A percentile compares a stretch with the other conserved stretches of the same genome.
phyloP scores from a whole-genome alignment of 371 early-diverging fungal species.

The Mucor plumbeus region DNA sequence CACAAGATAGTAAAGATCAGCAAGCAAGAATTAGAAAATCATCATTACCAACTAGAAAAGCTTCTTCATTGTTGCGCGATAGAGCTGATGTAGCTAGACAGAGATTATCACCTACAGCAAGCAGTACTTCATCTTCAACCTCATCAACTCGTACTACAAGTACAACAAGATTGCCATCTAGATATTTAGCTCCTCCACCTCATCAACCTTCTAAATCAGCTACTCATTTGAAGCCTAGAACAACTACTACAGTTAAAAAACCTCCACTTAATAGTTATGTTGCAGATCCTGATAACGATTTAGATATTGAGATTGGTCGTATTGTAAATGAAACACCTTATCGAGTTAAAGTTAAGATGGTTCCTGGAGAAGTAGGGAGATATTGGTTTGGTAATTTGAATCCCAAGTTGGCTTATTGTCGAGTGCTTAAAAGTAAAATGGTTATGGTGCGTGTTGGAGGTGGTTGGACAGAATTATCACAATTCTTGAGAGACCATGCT shows the following conservation, averaged over 20 bases:
- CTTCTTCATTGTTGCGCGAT: constrained; percentile 36
- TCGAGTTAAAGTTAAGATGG: constrained; percentile 55
- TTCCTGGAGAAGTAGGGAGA: constrained; percentile 67
- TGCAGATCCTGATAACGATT: constrained; percentile 65
- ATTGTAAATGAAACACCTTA: constrained; percentile 67
- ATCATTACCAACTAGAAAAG: constrained; percentile 49
- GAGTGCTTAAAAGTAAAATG: constrained; percentile 67
- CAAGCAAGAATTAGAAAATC: constrained; percentile 40
- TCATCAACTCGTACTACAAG: constrained; percentile 5
- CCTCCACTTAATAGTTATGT: constrained; percentile 55
- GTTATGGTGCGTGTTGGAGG: constrained; percentile 85
- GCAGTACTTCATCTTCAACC: constrained; percentile 14
- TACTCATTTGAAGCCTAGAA: constrained; percentile 17
- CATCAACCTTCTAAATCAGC: constrained; percentile 45
- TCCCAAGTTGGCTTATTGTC: constrained; percentile 76
- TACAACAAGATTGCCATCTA: neutral
- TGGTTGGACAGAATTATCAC: constrained; percentile 73
- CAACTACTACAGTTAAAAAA: constrained; percentile 10
- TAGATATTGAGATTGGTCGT: constrained; percentile 76
- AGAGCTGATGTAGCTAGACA: constrained; percentile 22
- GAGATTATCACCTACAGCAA: constrained; percentile 25
- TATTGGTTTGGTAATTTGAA: constrained; percentile 78
- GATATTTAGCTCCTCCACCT: constrained; percentile 13
- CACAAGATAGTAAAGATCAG: constrained; percentile 20
- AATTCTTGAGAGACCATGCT: constrained; percentile 56